phyloP scores from a whole-genome alignment of 148 eudicot genomes.

The Rhododendron griersonianum region DNA sequence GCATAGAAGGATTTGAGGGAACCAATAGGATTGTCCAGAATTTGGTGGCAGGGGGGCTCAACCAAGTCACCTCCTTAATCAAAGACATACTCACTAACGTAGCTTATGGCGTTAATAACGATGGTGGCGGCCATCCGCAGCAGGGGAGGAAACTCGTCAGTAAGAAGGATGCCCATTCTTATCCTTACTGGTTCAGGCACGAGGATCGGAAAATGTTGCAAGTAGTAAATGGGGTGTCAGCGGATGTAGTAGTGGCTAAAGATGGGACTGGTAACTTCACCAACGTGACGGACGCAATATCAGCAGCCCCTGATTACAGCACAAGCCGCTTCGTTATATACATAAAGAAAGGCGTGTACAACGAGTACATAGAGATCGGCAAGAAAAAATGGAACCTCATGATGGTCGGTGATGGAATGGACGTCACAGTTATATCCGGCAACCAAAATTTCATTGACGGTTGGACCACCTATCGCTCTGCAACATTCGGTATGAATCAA shows the following conservation, averaged over 20 bases:
- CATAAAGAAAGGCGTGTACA: slow-evolving; percentile 71
- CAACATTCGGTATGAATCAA: slow-evolving; percentile 69
- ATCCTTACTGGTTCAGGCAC: slow-evolving; percentile 57
- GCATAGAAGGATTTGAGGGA: slow-evolving; percentile 80
- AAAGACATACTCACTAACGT: slow-evolving; percentile 54
- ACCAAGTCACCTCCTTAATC: slow-evolving; percentile 53
- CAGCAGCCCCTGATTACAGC: slow-evolving; percentile 41
- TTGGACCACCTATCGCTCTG: slow-evolving; percentile 71
- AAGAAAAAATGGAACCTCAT: slow-evolving; percentile 66
- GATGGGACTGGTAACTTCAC: slow-evolving; percentile 71
- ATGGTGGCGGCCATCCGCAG: background rate
- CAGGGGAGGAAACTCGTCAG: background rate
- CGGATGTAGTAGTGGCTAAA: slow-evolving; percentile 49
- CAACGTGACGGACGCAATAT: slow-evolving; percentile 51
- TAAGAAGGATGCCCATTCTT: background rate
- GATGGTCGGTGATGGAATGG: slow-evolving; percentile 87
- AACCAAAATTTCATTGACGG: slow-evolving; percentile 53
- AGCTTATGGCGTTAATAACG: background rate
- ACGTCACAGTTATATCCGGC: slow-evolving; percentile 62
- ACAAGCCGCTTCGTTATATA: slow-evolving; percentile 49
- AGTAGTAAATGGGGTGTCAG: slow-evolving; percentile 1
- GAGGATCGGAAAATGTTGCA: slow-evolving; percentile 60
- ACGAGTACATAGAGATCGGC: slow-evolving; percentile 61
- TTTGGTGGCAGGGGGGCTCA: slow-evolving; percentile 44
- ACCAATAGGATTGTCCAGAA: slow-evolving; percentile 44